Conservation (phyloP, 805 yeast species). For the Tetrapisispora phaffii region DNA sequence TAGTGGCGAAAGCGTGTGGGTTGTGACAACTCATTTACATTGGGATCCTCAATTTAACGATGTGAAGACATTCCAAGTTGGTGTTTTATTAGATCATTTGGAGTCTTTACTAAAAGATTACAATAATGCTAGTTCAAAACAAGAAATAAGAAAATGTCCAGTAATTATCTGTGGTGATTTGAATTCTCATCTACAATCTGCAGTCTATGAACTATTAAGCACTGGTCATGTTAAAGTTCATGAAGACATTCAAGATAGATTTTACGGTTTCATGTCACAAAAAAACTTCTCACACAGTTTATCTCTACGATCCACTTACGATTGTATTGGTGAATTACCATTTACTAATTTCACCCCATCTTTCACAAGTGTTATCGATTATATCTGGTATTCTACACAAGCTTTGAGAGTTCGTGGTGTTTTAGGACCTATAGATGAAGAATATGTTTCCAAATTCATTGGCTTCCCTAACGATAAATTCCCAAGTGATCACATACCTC, state of each 20-base stretch:
- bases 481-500: constrained; percentile 92
- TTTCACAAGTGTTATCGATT: constrained; percentile 88
- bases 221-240: constrained; percentile 75
- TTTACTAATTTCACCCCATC: constrained; percentile 92
- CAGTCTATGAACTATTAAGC: constrained; percentile 83
- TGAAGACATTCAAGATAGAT: constrained; percentile 72
- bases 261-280: constrained; percentile 83
- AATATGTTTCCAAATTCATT: constrained; percentile 63
- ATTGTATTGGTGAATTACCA: constrained; percentile 77
- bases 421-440: constrained; percentile 72
- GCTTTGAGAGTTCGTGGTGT: constrained; percentile 76
- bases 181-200: constrained; percentile 78
- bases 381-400: constrained; percentile 85
- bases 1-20: constrained; percentile 61
- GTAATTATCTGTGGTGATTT: constrained; percentile 89
- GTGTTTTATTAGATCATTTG: constrained; percentile 80
- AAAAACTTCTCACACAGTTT: constrained; percentile 79
- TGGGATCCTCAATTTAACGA: constrained; percentile 98
- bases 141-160: constrained; percentile 55
- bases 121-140: constrained; percentile 36
- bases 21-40: constrained; percentile 89
- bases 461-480: constrained; percentile 92
- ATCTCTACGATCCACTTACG: constrained; percentile 76
- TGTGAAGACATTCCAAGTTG: constrained; percentile 92
- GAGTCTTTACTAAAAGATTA: constrained; percentile 50